A percentile compares a stretch with the other conserved stretches of the same genome.
phyloP scores from a whole-genome alignment of 805 yeast genomes.

The Spathaspora gorwiae region DNA sequence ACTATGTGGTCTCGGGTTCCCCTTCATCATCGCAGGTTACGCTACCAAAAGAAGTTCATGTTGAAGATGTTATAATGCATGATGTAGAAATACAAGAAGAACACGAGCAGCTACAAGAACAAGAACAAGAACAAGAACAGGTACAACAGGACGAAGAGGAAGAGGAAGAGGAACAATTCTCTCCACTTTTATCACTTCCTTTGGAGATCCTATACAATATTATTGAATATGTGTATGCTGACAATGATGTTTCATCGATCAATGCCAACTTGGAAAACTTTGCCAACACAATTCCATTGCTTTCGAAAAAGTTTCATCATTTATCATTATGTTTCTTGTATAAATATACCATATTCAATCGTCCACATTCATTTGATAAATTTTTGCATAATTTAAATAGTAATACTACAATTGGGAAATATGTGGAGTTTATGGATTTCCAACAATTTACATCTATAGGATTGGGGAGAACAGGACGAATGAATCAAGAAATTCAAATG shows the following conservation, averaged over 20 bases:
- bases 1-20: not conserved
- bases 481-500: constrained; percentile 90
- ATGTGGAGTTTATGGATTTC: constrained; percentile 76
- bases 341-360: constrained; percentile 66
- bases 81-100: not conserved
- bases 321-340: constrained; percentile 56
- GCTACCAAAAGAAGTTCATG: not conserved
- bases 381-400: constrained; percentile 51
- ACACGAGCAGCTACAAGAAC: not conserved
- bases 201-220: constrained; percentile 53
- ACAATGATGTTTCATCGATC: constrained; percentile 48
- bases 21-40: constrained; percentile 2
- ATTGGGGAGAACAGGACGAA: constrained; percentile 79
- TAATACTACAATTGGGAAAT: constrained; percentile 47
- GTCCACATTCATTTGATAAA: constrained; percentile 75
- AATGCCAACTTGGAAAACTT: constrained; percentile 49
- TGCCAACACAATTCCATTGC: constrained; percentile 48
- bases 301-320: constrained; percentile 55
- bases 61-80: not conserved
- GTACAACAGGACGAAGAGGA: not conserved
- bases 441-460: constrained; percentile 88
- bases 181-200: constrained; percentile 36
- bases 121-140: not conserved
- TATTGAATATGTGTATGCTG: constrained; percentile 52
- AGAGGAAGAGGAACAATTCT: not conserved